Evolutionary conservation across 345 rosid genomes (phyloP), one percentile per base, ranked within the genome.

Genomic region (Hevea brasiliensis): DNA sequence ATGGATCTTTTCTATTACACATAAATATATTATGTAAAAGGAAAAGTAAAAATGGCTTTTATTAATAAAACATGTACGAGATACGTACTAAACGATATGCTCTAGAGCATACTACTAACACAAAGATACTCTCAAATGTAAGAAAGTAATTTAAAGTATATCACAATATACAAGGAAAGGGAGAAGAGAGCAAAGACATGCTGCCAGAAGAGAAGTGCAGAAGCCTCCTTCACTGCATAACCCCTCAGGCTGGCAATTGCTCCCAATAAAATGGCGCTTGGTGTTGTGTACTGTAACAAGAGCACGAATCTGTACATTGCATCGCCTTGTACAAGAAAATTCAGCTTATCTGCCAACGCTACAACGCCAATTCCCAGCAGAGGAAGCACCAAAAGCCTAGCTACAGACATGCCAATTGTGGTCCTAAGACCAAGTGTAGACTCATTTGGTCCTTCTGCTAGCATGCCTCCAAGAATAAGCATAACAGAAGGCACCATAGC

Each of bases 401-500:
- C 98, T 7, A 95, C 83, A 1, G 47, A 73, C 45, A 95, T 75
- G 24, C 97, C 97, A 0, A 92, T 76, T 15, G 94, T 91, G 3
- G 99, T 95, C 70, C 89, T 84, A 55, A 85, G 82, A 20, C 99
- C 99, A 21, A 95, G 90, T 13, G 79, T 80, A 3, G 99, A 90
- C 13, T 92, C 92, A 11, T 81, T 89, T 32, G 99, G 99, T 64
- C 99, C 99, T 76, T 95, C 96, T 0, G 99, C 83, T 40, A 95
- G 88, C 96, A 92, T 91, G 50, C 99, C 99, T 20, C 99, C 94
- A 40, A 32, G 98, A 4, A 95, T 80, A 70, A 95, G 98, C 99
- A 91, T 92, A 80, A 91, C 99, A 2, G 99, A 95, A 2, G 99
- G 98, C 68, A 95, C 99, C 96, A 84, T 86, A 29, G 97, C 98